Evolutionary conservation across 768 basidiomycete genomes (phyloP), one percentile per base, ranked within the genome.

Genomic region (Termitomyces sp.): DNA sequence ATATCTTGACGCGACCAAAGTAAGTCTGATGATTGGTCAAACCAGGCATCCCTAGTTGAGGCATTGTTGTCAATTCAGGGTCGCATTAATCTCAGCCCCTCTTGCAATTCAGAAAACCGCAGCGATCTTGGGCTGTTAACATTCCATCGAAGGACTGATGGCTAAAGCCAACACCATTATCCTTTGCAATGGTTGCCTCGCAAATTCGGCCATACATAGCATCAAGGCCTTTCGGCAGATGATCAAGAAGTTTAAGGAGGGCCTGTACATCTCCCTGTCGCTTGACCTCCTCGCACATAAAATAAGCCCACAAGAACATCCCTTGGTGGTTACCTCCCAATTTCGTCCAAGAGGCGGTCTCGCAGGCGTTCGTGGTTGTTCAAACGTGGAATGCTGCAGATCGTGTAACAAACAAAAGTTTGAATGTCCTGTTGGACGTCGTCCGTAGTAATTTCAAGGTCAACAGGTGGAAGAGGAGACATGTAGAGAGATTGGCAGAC

Each of bases 1-100:
- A 59, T 54, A 22, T 59, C 58, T 43, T 54, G 52, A 22, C 45
- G 58, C 14, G 58, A 53, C 53, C 58, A 59, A 32, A 59, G 36
- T 7, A 59, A 39, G 18, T 53, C 58, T 18, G 37, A 42, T 27
- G 30, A 27, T 26, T 53, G 45, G 22, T 59, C 58, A 5, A 48
- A 59, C 39, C 26, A 40, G 20, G 27, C 16, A 5, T 58, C 45
- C 13, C 46, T 40, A 16, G 45, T 36, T 20, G 36, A 53, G 18
- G 18, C 14, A n/a, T 6, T 22, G 8, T 37, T 22, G 5, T 44
- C 14, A n/a, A 24, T 34, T 34, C 6, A 37, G 6, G 36, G n/a
- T 18, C 46, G 45, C 58, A 59, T 59, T 47, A 48, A 26, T 26
- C 40, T 53, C 4, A 59, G 40, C 16, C 52, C 58, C 12, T 59